Evolutionary conservation across 1,139 yeast genomes (phyloP).

Genomic region (Starmera stellimalicola): DNA sequence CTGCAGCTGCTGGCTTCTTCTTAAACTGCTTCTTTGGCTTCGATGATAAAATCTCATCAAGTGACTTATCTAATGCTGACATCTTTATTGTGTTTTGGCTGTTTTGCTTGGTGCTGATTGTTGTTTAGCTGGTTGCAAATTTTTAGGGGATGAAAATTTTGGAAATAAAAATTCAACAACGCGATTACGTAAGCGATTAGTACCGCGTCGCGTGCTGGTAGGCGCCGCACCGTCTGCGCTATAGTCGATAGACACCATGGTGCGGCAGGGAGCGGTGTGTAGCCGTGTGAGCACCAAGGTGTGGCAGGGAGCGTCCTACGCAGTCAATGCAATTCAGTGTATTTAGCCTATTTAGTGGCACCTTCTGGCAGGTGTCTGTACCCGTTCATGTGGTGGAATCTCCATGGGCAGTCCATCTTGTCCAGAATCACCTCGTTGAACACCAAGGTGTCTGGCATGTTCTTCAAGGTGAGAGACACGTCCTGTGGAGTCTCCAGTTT

Average conservation of each 20-base stretch:
- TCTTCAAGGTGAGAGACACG: slow-evolving; percentile 21
- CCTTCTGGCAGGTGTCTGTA: slow-evolving; percentile 16
- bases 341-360: no score
- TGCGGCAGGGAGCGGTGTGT: no score
- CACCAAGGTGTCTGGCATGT: slow-evolving; percentile 26
- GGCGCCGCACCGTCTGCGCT: no score
- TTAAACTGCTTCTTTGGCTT: slow-evolving; percentile 35
- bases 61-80: slow-evolving; percentile 81
- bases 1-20: slow-evolving; percentile 24
- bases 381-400: slow-evolving; percentile 27
- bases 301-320: no score
- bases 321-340: no score
- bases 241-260: no score
- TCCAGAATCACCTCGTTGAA: slow-evolving; percentile 54
- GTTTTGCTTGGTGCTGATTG: background rate
- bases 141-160: background rate
- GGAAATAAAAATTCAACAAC: no score
- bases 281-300: background rate
- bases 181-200: no score
- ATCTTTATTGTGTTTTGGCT: slow-evolving; percentile 29
- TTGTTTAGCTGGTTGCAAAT: background rate
- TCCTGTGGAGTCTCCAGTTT: slow-evolving; percentile 26
- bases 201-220: no score
- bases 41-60: slow-evolving; percentile 87
- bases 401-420: slow-evolving; percentile 54